Conservation (phyloP, 192 early-diverging fungal genomes). For the Podila epicladia region DNA sequence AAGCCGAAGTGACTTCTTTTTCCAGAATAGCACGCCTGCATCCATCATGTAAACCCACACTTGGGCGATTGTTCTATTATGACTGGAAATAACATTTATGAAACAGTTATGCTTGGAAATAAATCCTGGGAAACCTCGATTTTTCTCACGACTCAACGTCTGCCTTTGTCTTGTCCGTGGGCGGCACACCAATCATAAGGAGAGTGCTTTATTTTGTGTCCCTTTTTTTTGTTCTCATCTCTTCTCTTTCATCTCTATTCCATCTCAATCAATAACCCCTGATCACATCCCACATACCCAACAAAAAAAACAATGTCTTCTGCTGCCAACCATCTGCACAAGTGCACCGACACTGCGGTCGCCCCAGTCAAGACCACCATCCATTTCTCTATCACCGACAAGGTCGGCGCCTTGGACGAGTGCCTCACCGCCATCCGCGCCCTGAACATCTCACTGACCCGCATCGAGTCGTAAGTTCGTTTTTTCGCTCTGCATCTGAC, state of each 20-base stretch:
- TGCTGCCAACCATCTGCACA: slow-evolving; percentile 36
- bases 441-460: slow-evolving; percentile 84
- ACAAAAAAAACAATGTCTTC: slow-evolving; percentile 24
- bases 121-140: too few relatives aligned
- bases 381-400: slow-evolving; percentile 84
- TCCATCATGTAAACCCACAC: slow-evolving; percentile 21
- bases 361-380: slow-evolving; percentile 63
- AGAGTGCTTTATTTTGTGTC: background rate
- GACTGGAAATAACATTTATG: background rate
- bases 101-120: background rate
- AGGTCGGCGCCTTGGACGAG: slow-evolving; percentile 87
- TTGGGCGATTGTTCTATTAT: too few relatives aligned
- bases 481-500: background rate
- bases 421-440: slow-evolving; percentile 78
- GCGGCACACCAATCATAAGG: too few relatives aligned
- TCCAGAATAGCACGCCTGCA: slow-evolving; percentile 45
- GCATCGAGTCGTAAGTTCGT: slow-evolving; percentile 85
- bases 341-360: slow-evolving; percentile 21
- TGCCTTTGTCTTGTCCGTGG: too few relatives aligned
- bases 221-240: slow-evolving; percentile 1
- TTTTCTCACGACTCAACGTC: too few relatives aligned
- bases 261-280: background rate
- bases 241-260: background rate
- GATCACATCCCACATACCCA: background rate
- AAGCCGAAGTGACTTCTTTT: slow-evolving; percentile 49